Base-by-base conservation (phyloP, 805 yeast genomes). In the Yarrowia sp. region DNA sequence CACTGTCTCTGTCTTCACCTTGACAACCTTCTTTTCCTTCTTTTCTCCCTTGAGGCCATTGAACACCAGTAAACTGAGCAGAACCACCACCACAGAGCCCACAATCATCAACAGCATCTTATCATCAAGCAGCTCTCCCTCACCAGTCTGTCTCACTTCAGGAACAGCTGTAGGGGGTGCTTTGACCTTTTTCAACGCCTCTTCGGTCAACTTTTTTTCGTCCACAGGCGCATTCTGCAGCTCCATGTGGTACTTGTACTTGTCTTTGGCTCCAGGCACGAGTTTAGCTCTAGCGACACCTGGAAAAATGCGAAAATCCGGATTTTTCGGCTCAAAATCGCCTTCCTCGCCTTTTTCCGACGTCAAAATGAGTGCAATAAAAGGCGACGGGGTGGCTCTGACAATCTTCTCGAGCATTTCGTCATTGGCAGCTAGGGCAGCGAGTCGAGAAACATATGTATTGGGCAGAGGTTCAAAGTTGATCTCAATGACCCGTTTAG, bases 381-480 rank as follows among this genome's bases (percentile, higher is more conserved):
- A 83, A 0, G 97, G 96, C 0, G 92, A 80, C 0, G 97, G 97
- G 11, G 89, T 74, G 64, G 83, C 84, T 41, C 89, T 81, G n/a
- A 89, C 67, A 4, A 89, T 79, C 17, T 79, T 79, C 62, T 88
- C 78, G 10, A 90, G 66, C 14, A 78, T 75, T 51, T 79, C 81
- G 68, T 83, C 86, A 55, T 81, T 77, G 33, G 75, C 71, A 13
- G 73, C 69, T 36, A 85, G 71, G 43, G 64, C 64, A 43, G 64
- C 64, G 7, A 58, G 42, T 43, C 64, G 35, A 4, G 64, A 17
- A 3, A 58, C 64, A 8, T 43, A 44, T 3, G 45, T 33, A 15
- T 8, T 43, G 0, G 64, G 64, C 5, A 58, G 33, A 5, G 64
- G 64, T 6, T 58, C 64, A 35, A 58, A 58, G 35, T 58, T 44